phyloP scores from a whole-genome alignment of 306 rosid species.

The Argentina anserina region DNA sequence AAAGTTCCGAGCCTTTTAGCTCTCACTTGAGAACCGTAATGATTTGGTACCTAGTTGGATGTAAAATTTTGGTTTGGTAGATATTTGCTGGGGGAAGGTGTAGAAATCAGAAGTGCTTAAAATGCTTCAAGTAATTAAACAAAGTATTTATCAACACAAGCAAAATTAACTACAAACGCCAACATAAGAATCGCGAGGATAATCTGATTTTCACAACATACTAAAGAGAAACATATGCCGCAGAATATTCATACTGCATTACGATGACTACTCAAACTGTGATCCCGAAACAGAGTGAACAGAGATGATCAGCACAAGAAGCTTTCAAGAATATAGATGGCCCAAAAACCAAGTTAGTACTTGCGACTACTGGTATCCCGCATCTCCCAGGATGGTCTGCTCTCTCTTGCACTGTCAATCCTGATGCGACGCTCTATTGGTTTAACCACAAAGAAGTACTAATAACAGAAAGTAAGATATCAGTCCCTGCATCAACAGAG shows the following conservation, averaged over 20 bases:
- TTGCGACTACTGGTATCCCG: conserved; percentile 39
- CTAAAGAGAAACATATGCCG: conserved; percentile 21
- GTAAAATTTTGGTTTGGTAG: not conserved
- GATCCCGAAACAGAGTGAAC: not conserved
- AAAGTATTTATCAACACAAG: not conserved
- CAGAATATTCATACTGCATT: conserved; percentile 19
- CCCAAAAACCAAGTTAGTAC: conserved; percentile 27
- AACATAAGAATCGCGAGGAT: not conserved
- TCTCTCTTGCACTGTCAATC: conserved; percentile 57
- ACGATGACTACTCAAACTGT: conserved; percentile 15
- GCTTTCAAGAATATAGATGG: not conserved
- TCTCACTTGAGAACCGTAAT: too few relatives aligned
- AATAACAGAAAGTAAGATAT: conserved; percentile 13
- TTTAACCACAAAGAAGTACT: conserved; percentile 63
- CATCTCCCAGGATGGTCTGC: conserved; percentile 72
- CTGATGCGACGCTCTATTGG: conserved; percentile 63
- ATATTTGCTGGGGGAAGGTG: not conserved
- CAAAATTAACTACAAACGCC: not conserved
- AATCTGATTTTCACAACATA: conserved; percentile 22
- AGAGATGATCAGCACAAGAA: not conserved
- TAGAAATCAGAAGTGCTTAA: not conserved
- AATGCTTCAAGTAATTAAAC: not conserved
- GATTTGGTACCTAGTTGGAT: too few relatives aligned
- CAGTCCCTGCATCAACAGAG: not conserved
- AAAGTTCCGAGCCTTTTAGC: too few relatives aligned